Conservation (phyloP, 169 alveolate genomes). For the Cryptosporidium tyzzeri region DNA sequence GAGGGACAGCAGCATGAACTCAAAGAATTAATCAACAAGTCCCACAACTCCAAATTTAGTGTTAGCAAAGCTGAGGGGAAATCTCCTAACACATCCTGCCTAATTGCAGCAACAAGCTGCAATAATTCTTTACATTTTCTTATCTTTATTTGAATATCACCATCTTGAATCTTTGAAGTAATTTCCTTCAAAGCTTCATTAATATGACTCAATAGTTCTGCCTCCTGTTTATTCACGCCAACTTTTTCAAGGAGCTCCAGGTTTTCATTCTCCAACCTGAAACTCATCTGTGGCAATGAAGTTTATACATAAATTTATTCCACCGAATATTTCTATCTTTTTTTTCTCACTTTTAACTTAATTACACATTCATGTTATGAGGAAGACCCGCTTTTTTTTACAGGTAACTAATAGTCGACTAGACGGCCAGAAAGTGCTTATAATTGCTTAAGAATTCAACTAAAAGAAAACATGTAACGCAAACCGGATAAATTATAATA, state of each 20-base stretch:
- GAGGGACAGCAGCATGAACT: conserved; percentile 31
- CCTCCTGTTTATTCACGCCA: conserved; percentile 38
- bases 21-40: conserved; percentile 33
- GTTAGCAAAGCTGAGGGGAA: conserved; percentile 19
- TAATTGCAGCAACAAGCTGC: conserved; percentile 42
- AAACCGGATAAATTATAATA: background rate
- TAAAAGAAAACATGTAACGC: background rate
- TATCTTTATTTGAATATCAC: background rate
- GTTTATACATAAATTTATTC: background rate
- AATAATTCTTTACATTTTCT: conserved; percentile 31
- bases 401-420: conserved; percentile 29
- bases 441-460: background rate
- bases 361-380: conserved; percentile 11
- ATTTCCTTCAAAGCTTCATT: conserved; percentile 34
- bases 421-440: conserved; percentile 4
- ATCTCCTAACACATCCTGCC: conserved; percentile 53
- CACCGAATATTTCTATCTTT: background rate
- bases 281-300: conserved; percentile 9
- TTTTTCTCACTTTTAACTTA: background rate
- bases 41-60: conserved; percentile 32
- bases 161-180: conserved; percentile 17
- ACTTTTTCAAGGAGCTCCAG: conserved; percentile 26
- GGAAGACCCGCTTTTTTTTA: conserved; percentile 8
- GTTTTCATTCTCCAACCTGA: background rate
- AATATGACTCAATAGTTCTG: conserved; percentile 22